Evolutionary conservation across 2,329 filamentous ascomycete species (phyloP).

Genomic region (Ascocoryne sarcoides): DNA sequence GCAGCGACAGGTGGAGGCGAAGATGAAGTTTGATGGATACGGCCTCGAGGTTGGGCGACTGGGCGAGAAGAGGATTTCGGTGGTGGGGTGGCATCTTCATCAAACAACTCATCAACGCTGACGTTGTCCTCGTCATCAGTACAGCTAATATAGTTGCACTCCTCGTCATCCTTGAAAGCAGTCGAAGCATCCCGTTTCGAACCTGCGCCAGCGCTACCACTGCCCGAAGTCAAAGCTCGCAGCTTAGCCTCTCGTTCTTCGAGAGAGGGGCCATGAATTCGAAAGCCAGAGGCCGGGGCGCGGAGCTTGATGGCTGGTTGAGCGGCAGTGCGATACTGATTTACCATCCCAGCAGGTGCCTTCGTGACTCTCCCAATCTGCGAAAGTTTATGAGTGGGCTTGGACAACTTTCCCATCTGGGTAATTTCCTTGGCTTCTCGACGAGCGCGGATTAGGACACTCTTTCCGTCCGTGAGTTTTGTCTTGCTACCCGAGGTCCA

Average conservation of each 20-base stretch:
- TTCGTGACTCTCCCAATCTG: conserved; percentile 32
- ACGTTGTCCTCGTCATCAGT: not conserved
- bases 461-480: conserved; percentile 42
- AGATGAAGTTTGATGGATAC: not conserved
- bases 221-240: no score
- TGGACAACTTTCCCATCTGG: conserved; percentile 38
- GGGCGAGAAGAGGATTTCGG: not conserved
- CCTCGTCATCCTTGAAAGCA: no score
- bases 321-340: conserved; percentile 39
- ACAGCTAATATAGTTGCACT: no score
- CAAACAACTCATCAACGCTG: not conserved
- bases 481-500: conserved; percentile 43
- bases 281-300: conserved; percentile 16
- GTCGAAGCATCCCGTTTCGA: not conserved
- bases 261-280: conserved; percentile 17
- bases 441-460: conserved; percentile 46
- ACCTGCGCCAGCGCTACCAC: no score
- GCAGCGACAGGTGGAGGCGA: not conserved
- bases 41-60: not conserved
- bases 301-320: conserved; percentile 29
- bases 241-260: conserved; percentile 31
- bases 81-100: not conserved
- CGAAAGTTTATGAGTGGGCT: conserved; percentile 30
- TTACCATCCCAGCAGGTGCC: conserved; percentile 46
- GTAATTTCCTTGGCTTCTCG: conserved; percentile 48